phyloP scores from a whole-genome alignment of 2,329 filamentous ascomycete genomes.

The Botrytis hyacinthi region DNA sequence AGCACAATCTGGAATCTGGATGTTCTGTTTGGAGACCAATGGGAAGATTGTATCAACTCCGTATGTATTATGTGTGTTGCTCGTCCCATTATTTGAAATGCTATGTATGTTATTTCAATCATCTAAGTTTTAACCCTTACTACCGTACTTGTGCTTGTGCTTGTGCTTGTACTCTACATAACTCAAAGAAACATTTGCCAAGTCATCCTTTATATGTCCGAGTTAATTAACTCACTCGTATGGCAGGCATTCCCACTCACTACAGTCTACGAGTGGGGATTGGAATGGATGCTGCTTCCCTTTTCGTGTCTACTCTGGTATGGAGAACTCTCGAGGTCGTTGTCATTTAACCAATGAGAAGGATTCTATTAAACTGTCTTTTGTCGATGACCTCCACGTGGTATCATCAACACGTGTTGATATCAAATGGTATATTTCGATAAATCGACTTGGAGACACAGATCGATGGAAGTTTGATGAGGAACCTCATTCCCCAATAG shows the following conservation, averaged over 20 bases:
- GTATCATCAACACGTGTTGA: slow-evolving; percentile 11
- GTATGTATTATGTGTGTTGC: neutral
- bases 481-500: neutral
- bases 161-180: neutral
- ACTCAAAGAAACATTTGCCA: neutral
- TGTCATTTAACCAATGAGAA: neutral
- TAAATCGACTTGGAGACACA: neutral
- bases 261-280: neutral
- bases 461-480: neutral
- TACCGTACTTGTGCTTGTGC: neutral
- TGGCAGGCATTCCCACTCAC: neutral
- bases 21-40: neutral
- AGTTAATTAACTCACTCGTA: neutral
- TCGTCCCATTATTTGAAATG: neutral
- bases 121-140: neutral
- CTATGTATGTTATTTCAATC: neutral
- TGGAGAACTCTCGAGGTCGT: neutral
- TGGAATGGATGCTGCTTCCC: neutral
- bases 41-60: neutral
- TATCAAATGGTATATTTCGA: neutral
- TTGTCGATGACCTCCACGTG: neutral
- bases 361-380: neutral
- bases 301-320: neutral
- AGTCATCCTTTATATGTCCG: neutral
- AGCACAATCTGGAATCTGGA: neutral